Evolutionary conservation across 768 basidiomycete genomes (phyloP).

Genomic region (Gymnopilus dilepis): DNA sequence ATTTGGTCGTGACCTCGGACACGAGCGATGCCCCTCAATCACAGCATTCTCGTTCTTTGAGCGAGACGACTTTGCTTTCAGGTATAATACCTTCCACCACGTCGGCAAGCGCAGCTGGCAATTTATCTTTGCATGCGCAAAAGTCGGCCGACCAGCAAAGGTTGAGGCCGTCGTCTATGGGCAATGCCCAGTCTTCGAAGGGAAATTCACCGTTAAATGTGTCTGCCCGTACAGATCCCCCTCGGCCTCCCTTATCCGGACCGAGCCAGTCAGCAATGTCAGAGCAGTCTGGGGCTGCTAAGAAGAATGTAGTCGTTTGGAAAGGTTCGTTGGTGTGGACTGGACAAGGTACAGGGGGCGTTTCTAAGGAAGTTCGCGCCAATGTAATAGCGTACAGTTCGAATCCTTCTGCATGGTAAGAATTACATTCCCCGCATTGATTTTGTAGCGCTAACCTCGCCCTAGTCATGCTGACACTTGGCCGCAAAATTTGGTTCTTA

Average conservation of each 20-base stretch:
- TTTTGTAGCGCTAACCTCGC: neutral
- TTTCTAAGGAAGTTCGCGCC: constrained; percentile 49
- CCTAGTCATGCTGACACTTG: constrained; percentile 57
- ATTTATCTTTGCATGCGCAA: constrained; percentile 51
- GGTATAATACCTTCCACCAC: constrained; percentile 7
- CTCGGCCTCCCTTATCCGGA: neutral
- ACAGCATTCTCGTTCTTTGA: constrained; percentile 18
- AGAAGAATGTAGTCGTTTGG: constrained; percentile 43
- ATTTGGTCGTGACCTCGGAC: neutral
- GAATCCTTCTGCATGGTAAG: constrained; percentile 40
- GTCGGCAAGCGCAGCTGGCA: neutral
- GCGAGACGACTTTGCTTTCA: constrained; percentile 12
- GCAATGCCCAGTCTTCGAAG: neutral
- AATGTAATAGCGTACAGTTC: constrained; percentile 40
- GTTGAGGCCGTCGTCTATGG: constrained; percentile 19
- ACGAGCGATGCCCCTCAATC: neutral
- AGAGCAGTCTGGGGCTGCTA: constrained; percentile 18
- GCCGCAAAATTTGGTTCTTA: constrained; percentile 52
- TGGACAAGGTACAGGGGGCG: constrained; percentile 40
- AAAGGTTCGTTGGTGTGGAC: constrained; percentile 52
- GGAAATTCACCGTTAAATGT: neutral
- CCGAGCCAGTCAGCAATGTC: constrained; percentile 8
- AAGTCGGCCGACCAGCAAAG: constrained; percentile 54
- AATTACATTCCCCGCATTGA: neutral
- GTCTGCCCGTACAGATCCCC: neutral